These are phyloP conservation scores for Coemansia furcata DNA, from an alignment of 192 early-diverging fungal species.

Conservation along the genomic window DNA sequence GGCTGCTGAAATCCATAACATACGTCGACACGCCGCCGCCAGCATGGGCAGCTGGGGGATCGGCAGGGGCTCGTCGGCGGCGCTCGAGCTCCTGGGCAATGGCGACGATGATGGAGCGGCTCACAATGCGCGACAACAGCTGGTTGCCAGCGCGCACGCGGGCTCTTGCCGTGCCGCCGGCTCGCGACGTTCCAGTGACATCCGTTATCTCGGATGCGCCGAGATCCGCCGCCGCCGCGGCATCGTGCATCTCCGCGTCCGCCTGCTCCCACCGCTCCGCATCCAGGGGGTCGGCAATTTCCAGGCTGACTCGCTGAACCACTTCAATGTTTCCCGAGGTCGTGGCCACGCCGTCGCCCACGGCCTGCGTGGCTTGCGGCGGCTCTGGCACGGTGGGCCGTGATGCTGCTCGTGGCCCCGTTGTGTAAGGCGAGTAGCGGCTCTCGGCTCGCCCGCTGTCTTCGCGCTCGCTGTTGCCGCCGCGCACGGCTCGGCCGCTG, in stretches of 20 bases:
- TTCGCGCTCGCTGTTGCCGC: constrained; percentile 6
- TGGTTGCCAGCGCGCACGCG: constrained; percentile 26
- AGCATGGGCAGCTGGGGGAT: too few species aligned
- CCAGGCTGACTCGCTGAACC: neutral
- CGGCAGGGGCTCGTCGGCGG: neutral
- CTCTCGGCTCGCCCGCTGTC: neutral
- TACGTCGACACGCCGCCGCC: neutral
- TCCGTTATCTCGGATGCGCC: neutral
- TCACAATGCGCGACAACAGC: constrained; percentile 35
- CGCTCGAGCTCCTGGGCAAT: constrained; percentile 38
- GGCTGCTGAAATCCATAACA: neutral
- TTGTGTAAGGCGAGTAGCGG: constrained; percentile 28
- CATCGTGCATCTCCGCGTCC: neutral
- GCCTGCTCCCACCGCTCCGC: neutral
- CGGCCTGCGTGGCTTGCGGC: neutral
- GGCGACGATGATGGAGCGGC: constrained; percentile 29
- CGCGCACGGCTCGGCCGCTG: neutral
- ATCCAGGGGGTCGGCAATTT: neutral
- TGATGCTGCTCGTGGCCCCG: neutral
- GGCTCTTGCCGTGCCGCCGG: neutral
- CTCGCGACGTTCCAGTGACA: neutral
- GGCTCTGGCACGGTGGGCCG: neutral
- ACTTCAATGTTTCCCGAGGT: neutral
- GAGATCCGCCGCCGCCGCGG: too few species aligned
- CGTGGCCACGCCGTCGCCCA: neutral